These are phyloP conservation scores for Leishmania tarentolae DNA, from an alignment of 208 protist species.

Conservation along the genomic window DNA sequence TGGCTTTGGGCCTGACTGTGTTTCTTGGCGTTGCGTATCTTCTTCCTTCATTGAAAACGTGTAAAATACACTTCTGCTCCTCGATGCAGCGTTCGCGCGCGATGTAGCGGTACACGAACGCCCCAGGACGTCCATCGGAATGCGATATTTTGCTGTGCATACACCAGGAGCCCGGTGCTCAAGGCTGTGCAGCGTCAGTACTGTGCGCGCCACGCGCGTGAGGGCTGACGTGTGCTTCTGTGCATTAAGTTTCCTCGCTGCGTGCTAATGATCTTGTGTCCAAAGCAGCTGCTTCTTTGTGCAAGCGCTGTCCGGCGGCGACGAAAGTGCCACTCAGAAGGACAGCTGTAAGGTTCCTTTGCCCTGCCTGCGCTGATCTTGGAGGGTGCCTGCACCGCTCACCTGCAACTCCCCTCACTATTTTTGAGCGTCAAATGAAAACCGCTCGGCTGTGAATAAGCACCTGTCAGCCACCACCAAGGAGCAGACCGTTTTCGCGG, in stretches of 20 bases:
- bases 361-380: not conserved
- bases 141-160: conserved; percentile 14
- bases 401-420: conserved; percentile 1
- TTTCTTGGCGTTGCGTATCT: not conserved
- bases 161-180: conserved; percentile 9
- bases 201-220: conserved; percentile 5
- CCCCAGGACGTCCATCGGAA: conserved; percentile 9
- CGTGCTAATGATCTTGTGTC: conserved; percentile 4
- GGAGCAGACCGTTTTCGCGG: not conserved
- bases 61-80: not conserved
- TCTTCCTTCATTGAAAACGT: not conserved
- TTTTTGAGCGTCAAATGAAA: conserved; percentile 3
- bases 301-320: not conserved
- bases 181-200: not conserved
- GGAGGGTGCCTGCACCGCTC: conserved; percentile 7
- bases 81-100: not conserved
- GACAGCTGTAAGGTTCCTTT: conserved; percentile 1
- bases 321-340: no score
- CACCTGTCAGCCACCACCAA: not conserved
- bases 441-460: conserved; percentile 3
- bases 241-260: conserved; percentile 4
- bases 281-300: not conserved
- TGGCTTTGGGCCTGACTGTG: not conserved
- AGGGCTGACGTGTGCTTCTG: not conserved
- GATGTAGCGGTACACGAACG: conserved; percentile 10